These are phyloP conservation scores for Dactylis glomerata DNA, from an alignment of 176 grass and related monocot genomes.

Conservation along the genomic window DNA sequence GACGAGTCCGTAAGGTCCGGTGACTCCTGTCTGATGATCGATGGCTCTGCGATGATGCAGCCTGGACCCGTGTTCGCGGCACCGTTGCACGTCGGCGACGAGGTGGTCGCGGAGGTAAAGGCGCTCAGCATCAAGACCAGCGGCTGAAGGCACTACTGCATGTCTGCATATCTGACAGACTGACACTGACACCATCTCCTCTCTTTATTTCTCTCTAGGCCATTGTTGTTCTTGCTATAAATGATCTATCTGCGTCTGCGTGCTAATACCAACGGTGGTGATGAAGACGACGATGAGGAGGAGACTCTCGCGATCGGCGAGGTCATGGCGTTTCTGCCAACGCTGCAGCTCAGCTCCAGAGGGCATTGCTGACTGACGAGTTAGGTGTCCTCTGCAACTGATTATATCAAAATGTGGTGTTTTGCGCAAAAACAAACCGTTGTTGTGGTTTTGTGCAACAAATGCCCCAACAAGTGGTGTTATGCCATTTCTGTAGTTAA, in stretches of 20 bases:
- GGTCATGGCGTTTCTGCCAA: conserved; percentile 51
- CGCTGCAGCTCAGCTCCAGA: conserved; percentile 13
- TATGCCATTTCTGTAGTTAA: conserved; percentile 73
- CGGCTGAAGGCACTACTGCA: conserved; percentile 40
- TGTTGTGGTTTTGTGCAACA: background rate
- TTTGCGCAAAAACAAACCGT: background rate
- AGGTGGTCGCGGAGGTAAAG: conserved; percentile 49
- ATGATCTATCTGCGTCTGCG: background rate
- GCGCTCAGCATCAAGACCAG: conserved; percentile 35
- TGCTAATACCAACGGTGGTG: background rate
- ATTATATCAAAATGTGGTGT: background rate
- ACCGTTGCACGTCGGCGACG: conserved; percentile 58
- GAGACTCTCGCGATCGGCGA: conserved; percentile 43
- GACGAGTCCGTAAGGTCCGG: too few relatives aligned
- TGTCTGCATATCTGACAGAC: too few relatives aligned
- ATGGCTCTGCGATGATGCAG: conserved; percentile 26
- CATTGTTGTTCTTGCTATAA: background rate
- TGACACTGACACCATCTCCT: background rate
- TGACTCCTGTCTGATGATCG: background rate
- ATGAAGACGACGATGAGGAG: conserved; percentile 5
- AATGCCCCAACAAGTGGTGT: conserved; percentile 25
- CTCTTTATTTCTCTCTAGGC: background rate
- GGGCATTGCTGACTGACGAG: background rate
- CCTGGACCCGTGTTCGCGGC: conserved; percentile 69
- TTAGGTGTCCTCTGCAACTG: background rate